Evolutionary conservation across 2,329 filamentous ascomycete genomes (phyloP).

Genomic region (Plectosphaerella plurivora): DNA sequence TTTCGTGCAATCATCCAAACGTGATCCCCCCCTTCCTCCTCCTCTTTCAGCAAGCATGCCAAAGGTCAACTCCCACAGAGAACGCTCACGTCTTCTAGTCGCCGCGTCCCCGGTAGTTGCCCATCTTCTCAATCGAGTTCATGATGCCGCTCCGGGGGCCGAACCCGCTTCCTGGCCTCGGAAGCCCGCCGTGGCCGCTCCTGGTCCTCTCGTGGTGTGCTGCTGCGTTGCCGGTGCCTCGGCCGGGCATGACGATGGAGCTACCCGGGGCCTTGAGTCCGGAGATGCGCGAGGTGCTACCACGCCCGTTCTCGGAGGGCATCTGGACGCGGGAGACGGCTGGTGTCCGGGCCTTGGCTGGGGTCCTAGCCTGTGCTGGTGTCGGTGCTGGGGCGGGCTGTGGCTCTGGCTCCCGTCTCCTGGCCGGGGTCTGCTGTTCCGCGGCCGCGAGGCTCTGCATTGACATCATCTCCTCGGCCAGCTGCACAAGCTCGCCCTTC

Average conservation of each 20-base stretch:
- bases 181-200: slow-evolving; percentile 31
- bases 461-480: slow-evolving; percentile 79
- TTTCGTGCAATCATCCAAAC: slow-evolving; percentile 3
- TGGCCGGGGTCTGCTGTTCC: slow-evolving; percentile 13
- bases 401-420: slow-evolving; percentile 11
- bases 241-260: slow-evolving; percentile 38
- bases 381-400: slow-evolving; percentile 15
- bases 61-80: not conserved
- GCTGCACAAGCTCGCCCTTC: slow-evolving; percentile 76
- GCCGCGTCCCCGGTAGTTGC: slow-evolving; percentile 49
- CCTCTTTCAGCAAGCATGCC: not conserved
- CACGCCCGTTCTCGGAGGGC: slow-evolving; percentile 41
- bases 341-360: slow-evolving; percentile 4
- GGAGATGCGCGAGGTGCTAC: slow-evolving; percentile 50
- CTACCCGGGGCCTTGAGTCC: slow-evolving; percentile 57
- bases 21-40: not conserved
- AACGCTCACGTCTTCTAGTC: slow-evolving; percentile 11
- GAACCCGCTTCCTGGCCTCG: slow-evolving; percentile 44
- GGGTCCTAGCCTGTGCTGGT: not conserved
- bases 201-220: slow-evolving; percentile 40
- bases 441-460: slow-evolving; percentile 50
- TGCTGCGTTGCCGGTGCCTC: slow-evolving; percentile 37
- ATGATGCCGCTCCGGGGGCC: slow-evolving; percentile 66
- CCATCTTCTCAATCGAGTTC: slow-evolving; percentile 87
- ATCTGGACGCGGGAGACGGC: slow-evolving; percentile 28